Evolutionary conservation across 306 rosid species (phyloP).

Genomic region (Ziziphus jujuba): DNA sequence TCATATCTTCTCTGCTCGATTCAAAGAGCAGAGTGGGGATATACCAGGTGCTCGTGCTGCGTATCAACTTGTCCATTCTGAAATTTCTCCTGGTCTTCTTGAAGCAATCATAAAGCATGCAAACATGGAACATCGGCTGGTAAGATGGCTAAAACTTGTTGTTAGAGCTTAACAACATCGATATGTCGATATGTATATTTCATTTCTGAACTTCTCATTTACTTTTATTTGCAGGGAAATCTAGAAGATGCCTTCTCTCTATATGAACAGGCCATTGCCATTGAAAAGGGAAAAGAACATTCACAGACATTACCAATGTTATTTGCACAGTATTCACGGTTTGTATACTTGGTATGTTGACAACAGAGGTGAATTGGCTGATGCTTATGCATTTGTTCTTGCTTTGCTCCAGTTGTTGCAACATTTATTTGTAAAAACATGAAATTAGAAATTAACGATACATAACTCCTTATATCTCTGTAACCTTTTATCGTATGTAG

Average conservation of each 20-base stretch:
- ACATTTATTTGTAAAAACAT: too few species aligned
- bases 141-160: conserved; percentile 37
- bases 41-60: conserved; percentile 85
- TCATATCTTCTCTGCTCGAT: conserved; percentile 88
- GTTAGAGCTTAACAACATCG: conserved; percentile 14
- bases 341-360: conserved; percentile 76
- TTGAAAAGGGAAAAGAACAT: conserved; percentile 96
- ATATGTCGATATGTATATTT: not conserved
- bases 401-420: not conserved
- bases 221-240: conserved; percentile 62
- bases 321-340: conserved; percentile 86
- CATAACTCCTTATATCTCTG: too few species aligned
- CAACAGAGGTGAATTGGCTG: not conserved
- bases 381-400: not conserved
- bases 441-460: too few species aligned
- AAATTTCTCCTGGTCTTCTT: conserved; percentile 94
- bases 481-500: too few species aligned
- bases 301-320: conserved; percentile 79
- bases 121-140: conserved; percentile 93
- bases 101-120: conserved; percentile 96
- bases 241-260: conserved; percentile 77
- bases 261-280: conserved; percentile 92
- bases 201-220: conserved; percentile 16
- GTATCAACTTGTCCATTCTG: conserved; percentile 87
- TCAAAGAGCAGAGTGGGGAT: conserved; percentile 89